These are phyloP conservation scores for Helminthosporium solani DNA, from an alignment of 2,329 filamentous ascomycete genomes.

Conservation along the genomic window DNA sequence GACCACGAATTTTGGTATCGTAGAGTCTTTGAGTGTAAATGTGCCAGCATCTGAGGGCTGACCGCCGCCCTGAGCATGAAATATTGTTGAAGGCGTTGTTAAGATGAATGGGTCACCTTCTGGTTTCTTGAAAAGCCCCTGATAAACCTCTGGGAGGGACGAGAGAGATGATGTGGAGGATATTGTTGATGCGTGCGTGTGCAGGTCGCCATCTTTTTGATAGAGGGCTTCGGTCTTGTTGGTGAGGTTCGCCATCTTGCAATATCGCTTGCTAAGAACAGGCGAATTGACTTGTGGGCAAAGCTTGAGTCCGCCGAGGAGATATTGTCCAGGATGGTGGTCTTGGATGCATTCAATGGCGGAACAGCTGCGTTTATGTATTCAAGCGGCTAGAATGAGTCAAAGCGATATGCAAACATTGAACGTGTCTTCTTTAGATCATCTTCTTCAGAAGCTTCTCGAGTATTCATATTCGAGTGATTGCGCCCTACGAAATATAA, in stretches of 20 bases:
- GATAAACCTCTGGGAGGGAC: constrained; percentile 54
- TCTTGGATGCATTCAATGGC: neutral
- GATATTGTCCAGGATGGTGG: neutral
- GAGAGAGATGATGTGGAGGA: constrained; percentile 53
- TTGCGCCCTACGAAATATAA: constrained; percentile 5
- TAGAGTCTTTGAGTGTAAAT: constrained; percentile 52
- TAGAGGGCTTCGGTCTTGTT: constrained; percentile 36
- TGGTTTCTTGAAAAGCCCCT: constrained; percentile 60
- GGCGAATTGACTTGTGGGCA: neutral
- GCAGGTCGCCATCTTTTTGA: constrained; percentile 45
- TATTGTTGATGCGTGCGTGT: constrained; percentile 48
- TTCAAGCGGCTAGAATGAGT: neutral
- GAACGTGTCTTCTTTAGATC: neutral
- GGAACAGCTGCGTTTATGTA: neutral
- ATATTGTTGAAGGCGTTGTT: constrained; percentile 66
- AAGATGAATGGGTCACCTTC: constrained; percentile 56
- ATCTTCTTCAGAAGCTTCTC: constrained; percentile 1
- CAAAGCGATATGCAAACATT: neutral
- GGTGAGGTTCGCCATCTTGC: neutral
- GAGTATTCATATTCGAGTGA: neutral
- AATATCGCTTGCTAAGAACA: too few relatives aligned
- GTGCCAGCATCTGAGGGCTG: constrained; percentile 68
- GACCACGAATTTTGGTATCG: constrained; percentile 51
- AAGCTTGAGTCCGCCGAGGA: neutral
- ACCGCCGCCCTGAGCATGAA: constrained; percentile 73